Percentiles rank a stretch among this genome's conserved stretches.
Evolutionary conservation across 345 rosid species (phyloP).

Genomic region (Salix koriyanagi): DNA sequence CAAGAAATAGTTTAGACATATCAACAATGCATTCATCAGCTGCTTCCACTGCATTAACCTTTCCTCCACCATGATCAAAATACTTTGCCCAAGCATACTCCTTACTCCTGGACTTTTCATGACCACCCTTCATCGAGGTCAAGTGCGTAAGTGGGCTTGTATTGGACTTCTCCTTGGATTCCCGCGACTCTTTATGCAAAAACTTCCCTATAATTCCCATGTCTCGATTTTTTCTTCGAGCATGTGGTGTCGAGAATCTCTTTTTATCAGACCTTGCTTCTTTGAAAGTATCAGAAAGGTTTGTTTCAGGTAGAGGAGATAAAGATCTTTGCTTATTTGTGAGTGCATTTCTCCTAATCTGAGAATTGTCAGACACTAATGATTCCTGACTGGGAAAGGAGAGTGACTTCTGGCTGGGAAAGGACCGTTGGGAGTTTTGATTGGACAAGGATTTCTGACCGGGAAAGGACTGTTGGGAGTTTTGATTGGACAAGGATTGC

Average conservation of each 20-base stretch:
- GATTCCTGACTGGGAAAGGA: conserved; percentile 5
- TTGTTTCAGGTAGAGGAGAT: conserved; percentile 66
- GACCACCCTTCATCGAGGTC: conserved; percentile 48
- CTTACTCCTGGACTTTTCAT: conserved; percentile 50
- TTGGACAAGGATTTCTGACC: neutral
- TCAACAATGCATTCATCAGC: conserved; percentile 67
- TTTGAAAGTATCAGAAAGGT: conserved; percentile 66
- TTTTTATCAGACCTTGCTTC: conserved; percentile 70
- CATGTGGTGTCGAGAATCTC: conserved; percentile 88
- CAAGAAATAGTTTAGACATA: conserved; percentile 82
- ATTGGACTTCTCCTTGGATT: conserved; percentile 32
- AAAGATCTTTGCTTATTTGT: conserved; percentile 70
- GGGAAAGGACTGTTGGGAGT: neutral
- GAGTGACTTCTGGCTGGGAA: neutral
- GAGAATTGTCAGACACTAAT: conserved; percentile 24
- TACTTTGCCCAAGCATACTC: conserved; percentile 80
- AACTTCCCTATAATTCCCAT: conserved; percentile 39
- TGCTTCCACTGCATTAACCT: conserved; percentile 67
- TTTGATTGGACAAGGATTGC: too few relatives aligned
- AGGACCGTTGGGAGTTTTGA: neutral
- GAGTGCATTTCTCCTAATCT: conserved; percentile 43
- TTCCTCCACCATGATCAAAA: conserved; percentile 77
- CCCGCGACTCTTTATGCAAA: conserved; percentile 35
- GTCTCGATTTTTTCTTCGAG: conserved; percentile 47
- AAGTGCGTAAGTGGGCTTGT: conserved; percentile 57